Percentiles rank a stretch among this genome's conserved stretches.
These are phyloP conservation scores for Fusarium sp. DNA, from an alignment of 2,329 filamentous ascomycete species.

Conservation along the genomic window DNA sequence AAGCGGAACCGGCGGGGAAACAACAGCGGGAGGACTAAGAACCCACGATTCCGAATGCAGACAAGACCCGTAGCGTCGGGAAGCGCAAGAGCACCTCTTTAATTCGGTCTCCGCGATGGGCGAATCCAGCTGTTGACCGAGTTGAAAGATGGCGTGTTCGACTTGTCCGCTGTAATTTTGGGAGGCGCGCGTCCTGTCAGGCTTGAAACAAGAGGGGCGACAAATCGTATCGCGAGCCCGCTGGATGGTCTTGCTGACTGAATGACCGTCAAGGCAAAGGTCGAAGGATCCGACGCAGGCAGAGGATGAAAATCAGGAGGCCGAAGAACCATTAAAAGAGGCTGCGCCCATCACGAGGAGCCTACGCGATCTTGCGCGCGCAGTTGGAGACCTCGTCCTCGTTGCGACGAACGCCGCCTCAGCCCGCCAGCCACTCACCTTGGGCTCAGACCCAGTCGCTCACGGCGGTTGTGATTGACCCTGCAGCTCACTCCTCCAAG, in stretches of 20 bases:
- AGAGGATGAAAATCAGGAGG: neutral
- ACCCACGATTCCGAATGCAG: conserved; percentile 7
- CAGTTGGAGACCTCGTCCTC: conserved; percentile 15
- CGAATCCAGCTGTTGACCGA: neutral
- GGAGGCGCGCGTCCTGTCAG: conserved; percentile 1
- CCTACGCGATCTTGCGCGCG: conserved; percentile 29
- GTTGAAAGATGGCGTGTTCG: conserved; percentile 1
- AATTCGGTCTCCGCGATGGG: neutral
- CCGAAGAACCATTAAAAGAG: conserved; percentile 16
- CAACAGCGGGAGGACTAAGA: neutral
- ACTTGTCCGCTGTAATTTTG: conserved; percentile 8
- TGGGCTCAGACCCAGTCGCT: conserved; percentile 2
- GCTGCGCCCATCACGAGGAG: conserved; percentile 39
- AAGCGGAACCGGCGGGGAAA: conserved; percentile 11
- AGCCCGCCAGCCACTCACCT: conserved; percentile 17
- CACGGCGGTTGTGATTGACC: neutral
- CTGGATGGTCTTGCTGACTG: conserved; percentile 4
- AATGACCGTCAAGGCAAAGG: conserved; percentile 8
- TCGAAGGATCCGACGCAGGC: neutral
- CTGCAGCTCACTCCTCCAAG: conserved; percentile 2
- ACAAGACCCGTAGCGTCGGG: neutral
- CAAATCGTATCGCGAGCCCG: conserved; percentile 4
- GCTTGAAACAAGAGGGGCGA: conserved; percentile 24
- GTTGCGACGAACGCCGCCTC: conserved; percentile 16
- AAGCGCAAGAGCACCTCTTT: neutral